Base-by-base conservation (phyloP, 345 rosid genomes). In the Lagerstroemia speciosa region DNA sequence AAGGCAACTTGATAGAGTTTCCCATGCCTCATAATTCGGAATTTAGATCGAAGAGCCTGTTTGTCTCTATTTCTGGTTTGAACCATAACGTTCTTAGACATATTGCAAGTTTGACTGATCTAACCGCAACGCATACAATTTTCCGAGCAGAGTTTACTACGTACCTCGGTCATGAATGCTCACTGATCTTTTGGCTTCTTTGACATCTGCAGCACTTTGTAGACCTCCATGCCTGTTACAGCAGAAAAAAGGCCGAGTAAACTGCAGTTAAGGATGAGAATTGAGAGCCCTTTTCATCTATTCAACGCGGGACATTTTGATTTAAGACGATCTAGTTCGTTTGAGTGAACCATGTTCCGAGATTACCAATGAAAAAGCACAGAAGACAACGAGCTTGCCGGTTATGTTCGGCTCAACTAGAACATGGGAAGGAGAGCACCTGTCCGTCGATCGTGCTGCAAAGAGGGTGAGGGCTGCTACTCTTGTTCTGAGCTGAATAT, bases 401-500 rank as follows among this genome's bases (percentile, higher is more conserved):
- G 31, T 26, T n/a, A n/a, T n/a, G n/a, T 6, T 22, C 29, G 15
- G 15, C 15, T 26, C 1, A 26, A 55, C 10, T 24, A 20, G 19
- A 38, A 70, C 50, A 62, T 20, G 22, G 30, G 2, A 38, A 46
- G 27, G 12, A 36, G 29, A 30, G 43, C 67, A 81, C 87, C 83
- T 80, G 69, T 70, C 69, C 63, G 74, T 45, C 58, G 81, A 68
- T 27, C 78, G 75, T 38, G 66, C 29, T 34, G 77, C 22, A 65
- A 74, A 77, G 9, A 83, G 77, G 50, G 67, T 57, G 66, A 67
- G 26, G 32, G 82, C 87, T 62, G 82, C 71, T 50, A 72, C 52
- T 65, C 78, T 77, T 40, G 78, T 78, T 71, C 83, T 80, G 60
- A 74, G 69, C 78, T 72, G 71, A 48, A 77, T 62, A 64, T 82